Evolutionary conservation across 306 rosid species (phyloP).

Genomic region (Albizia julibrissin): DNA sequence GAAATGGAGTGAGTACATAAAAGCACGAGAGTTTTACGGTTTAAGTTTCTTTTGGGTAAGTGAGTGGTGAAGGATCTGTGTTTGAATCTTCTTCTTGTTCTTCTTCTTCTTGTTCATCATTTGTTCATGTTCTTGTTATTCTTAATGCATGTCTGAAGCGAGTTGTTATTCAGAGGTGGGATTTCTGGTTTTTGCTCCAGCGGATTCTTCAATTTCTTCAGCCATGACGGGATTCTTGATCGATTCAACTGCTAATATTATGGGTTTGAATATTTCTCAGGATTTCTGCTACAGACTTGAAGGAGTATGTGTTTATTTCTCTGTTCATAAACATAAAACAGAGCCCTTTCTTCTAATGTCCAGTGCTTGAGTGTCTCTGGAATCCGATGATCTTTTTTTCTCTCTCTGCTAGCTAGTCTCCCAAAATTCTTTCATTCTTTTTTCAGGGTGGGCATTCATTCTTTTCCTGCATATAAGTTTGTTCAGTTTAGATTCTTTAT

Average conservation of each 20-base stretch:
- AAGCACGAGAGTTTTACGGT: constrained; percentile 36
- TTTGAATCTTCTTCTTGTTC: neutral
- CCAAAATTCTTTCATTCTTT: constrained; percentile 76
- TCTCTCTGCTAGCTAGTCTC: constrained; percentile 43
- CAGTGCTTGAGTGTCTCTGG: constrained; percentile 63
- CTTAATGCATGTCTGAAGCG: constrained; percentile 42
- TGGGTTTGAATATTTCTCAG: constrained; percentile 61
- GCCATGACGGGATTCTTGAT: constrained; percentile 59
- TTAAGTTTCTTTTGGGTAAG: constrained; percentile 61
- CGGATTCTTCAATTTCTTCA: constrained; percentile 43
- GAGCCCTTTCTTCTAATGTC: constrained; percentile 49
- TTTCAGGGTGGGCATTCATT: constrained; percentile 45
- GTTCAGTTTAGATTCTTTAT: constrained; percentile 34
- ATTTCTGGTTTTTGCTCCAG: constrained; percentile 41
- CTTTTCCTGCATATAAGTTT: constrained; percentile 44
- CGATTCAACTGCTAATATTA: constrained; percentile 54
- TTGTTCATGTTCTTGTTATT: neutral
- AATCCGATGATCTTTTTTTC: constrained; percentile 92
- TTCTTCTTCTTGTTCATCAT: neutral
- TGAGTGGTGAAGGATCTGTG: constrained; percentile 18
- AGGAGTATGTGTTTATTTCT: constrained; percentile 67
- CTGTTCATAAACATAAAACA: constrained; percentile 44
- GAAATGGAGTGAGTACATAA: constrained; percentile 34
- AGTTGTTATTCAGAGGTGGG: constrained; percentile 38
- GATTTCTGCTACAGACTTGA: constrained; percentile 47